These are phyloP conservation scores for Aaosphaeria arxii DNA, from an alignment of 2,329 filamentous ascomycete genomes.

Conservation along the genomic window DNA sequence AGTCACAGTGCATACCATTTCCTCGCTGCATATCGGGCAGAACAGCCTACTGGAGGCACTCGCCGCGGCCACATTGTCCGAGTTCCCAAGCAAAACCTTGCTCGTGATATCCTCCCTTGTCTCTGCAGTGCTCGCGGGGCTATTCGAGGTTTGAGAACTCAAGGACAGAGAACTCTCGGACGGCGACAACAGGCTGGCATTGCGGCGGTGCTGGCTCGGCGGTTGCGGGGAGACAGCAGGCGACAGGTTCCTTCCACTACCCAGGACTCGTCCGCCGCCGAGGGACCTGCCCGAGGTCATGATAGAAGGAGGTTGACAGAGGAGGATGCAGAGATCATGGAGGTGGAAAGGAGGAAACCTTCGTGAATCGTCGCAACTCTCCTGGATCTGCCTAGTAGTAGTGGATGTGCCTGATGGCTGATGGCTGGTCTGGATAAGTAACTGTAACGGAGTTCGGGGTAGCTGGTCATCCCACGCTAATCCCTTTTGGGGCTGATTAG, in stretches of 20 bases:
- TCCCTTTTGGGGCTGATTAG: no score
- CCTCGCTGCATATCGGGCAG: constrained; percentile 97
- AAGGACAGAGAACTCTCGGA: constrained; percentile 74
- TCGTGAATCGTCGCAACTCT: no score
- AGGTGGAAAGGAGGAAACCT: constrained; percentile 1
- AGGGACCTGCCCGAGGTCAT: constrained; percentile 59
- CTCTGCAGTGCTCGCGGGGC: constrained; percentile 66
- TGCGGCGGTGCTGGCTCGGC: constrained; percentile 31
- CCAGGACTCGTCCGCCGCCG: constrained; percentile 87
- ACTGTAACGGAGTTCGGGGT: no score
- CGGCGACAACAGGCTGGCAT: constrained; percentile 56
- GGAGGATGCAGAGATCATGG: constrained; percentile 14
- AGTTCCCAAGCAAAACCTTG: constrained; percentile 70
- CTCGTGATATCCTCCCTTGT: constrained; percentile 72
- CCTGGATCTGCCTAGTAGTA: no score
- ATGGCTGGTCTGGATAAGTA: no score
- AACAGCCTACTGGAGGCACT: constrained; percentile 67
- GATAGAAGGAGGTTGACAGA: constrained; percentile 16
- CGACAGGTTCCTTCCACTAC: constrained; percentile 78
- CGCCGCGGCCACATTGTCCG: constrained; percentile 50
- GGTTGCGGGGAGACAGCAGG: constrained; percentile 43
- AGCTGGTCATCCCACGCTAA: no score
- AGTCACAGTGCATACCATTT: constrained; percentile 67
- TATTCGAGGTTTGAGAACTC: constrained; percentile 71
- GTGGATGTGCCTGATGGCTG: no score